These are phyloP conservation scores for Silene conica DNA, from an alignment of 148 eudicot species.

Conservation along the genomic window DNA sequence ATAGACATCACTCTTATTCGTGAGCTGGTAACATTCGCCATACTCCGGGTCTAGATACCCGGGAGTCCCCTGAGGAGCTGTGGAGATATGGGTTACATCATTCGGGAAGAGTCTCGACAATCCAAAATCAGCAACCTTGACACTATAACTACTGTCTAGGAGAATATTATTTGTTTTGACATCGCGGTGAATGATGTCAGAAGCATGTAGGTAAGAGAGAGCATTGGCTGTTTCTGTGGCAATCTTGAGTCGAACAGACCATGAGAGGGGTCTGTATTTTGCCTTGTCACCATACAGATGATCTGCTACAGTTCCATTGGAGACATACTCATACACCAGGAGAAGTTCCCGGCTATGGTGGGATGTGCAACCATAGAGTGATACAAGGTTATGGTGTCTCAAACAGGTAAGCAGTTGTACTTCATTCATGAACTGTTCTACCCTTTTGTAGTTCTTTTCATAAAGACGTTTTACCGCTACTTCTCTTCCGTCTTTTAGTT, in stretches of 20 bases:
- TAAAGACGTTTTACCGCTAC: constrained; percentile 74
- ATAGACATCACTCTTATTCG: constrained; percentile 72
- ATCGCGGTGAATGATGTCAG: constrained; percentile 69
- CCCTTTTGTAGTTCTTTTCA: constrained; percentile 55
- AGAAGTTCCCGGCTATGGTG: constrained; percentile 48
- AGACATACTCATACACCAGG: constrained; percentile 66
- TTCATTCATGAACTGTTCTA: constrained; percentile 67
- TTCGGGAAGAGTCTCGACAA: constrained; percentile 58
- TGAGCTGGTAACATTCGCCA: constrained; percentile 63
- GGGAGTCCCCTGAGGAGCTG: constrained; percentile 82
- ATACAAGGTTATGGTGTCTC: constrained; percentile 56
- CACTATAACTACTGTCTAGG: constrained; percentile 44
- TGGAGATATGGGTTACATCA: constrained; percentile 57
- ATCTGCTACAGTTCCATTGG: constrained; percentile 75
- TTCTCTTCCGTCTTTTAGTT: constrained; percentile 61
- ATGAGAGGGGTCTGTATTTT: constrained; percentile 31
- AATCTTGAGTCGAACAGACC: constrained; percentile 57
- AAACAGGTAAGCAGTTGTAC: constrained; percentile 51
- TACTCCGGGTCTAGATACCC: constrained; percentile 77
- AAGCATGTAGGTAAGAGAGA: constrained; percentile 58
- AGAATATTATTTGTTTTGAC: constrained; percentile 68
- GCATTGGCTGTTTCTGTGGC: constrained; percentile 65
- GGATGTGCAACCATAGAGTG: constrained; percentile 72
- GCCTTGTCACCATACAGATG: constrained; percentile 53
- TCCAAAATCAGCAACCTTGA: constrained; percentile 76